phyloP scores from a whole-genome alignment of 306 rosid species.

The Cucumis melo region DNA sequence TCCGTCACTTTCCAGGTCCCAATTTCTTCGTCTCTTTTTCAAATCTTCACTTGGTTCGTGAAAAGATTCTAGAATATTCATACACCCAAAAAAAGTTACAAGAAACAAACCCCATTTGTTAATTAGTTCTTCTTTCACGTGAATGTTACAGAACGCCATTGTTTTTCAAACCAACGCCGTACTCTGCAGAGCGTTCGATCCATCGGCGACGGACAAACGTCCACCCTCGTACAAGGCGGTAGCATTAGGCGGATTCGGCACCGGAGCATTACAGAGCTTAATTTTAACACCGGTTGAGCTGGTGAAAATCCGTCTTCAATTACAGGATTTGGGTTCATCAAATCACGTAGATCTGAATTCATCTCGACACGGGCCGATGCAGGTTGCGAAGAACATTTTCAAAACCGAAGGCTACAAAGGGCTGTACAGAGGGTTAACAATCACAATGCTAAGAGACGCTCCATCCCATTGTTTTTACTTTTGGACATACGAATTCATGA shows the following conservation, averaged over 20 bases:
- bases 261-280: constrained; percentile 61
- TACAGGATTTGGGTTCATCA: constrained; percentile 16
- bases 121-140: not conserved
- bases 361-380: constrained; percentile 30
- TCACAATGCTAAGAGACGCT: constrained; percentile 56
- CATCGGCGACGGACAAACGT: constrained; percentile 23
- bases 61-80: not conserved
- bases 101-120: not conserved
- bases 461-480: constrained; percentile 66
- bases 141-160: constrained; percentile 50
- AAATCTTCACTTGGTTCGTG: not conserved
- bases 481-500: constrained; percentile 61
- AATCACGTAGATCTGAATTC: not conserved
- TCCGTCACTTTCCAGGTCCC: constrained; percentile 75
- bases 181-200: constrained; percentile 52
- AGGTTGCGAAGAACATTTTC: constrained; percentile 37
- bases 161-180: constrained; percentile 71
- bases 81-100: not conserved
- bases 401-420: constrained; percentile 52
- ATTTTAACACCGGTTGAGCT: constrained; percentile 59
- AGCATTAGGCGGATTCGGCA: constrained; percentile 56
- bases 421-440: constrained; percentile 46
- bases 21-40: not conserved
- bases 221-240: constrained; percentile 73
- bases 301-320: constrained; percentile 63